A percentile compares a stretch with the other conserved stretches of the same genome.
Conservation (phyloP, 768 basidiomycete species). For the Suillus subluteus region DNA sequence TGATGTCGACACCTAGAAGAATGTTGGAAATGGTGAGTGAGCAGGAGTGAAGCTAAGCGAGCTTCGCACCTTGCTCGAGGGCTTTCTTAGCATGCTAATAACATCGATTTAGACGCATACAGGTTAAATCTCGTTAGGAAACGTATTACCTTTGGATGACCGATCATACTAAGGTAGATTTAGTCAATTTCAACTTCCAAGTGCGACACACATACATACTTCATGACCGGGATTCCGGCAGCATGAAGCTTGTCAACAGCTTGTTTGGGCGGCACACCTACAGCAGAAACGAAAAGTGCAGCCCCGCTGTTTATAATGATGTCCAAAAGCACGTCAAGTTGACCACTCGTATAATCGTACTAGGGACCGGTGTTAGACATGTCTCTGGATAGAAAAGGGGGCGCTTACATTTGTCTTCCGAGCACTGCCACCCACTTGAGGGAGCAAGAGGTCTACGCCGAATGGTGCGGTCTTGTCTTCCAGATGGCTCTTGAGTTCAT, state of each 20-base stretch:
- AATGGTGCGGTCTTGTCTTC: slow-evolving; percentile 78
- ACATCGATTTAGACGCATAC: slow-evolving; percentile 7
- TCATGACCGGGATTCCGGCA: slow-evolving; percentile 83
- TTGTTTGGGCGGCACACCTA: slow-evolving; percentile 84
- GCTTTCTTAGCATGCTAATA: slow-evolving; percentile 72
- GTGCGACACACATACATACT: slow-evolving; percentile 43
- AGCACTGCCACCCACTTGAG: slow-evolving; percentile 80
- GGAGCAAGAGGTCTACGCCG: slow-evolving; percentile 83
- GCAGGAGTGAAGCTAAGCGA: not conserved
- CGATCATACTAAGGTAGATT: slow-evolving; percentile 63
- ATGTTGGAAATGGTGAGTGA: not conserved
- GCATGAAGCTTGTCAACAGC: slow-evolving; percentile 81
- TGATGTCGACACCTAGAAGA: slow-evolving; percentile 77
- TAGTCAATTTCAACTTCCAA: slow-evolving; percentile 12
- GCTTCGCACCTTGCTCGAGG: slow-evolving; percentile 60
- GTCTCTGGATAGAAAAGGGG: not conserved
- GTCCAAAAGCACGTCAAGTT: slow-evolving; percentile 76
- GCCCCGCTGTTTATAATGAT: slow-evolving; percentile 76
- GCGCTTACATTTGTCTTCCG: slow-evolving; percentile 72
- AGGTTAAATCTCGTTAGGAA: not conserved
- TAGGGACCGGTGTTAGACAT: slow-evolving; percentile 17
- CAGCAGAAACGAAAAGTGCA: slow-evolving; percentile 80
- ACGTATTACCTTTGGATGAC: slow-evolving; percentile 72
- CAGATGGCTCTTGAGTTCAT: slow-evolving; percentile 74
- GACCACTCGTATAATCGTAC: slow-evolving; percentile 80